A percentile compares a stretch with the other conserved stretches of the same genome.
Evolutionary conservation across 176 grass and related monocot genomes (phyloP).

Genomic region (Eragrostis nindensis): DNA sequence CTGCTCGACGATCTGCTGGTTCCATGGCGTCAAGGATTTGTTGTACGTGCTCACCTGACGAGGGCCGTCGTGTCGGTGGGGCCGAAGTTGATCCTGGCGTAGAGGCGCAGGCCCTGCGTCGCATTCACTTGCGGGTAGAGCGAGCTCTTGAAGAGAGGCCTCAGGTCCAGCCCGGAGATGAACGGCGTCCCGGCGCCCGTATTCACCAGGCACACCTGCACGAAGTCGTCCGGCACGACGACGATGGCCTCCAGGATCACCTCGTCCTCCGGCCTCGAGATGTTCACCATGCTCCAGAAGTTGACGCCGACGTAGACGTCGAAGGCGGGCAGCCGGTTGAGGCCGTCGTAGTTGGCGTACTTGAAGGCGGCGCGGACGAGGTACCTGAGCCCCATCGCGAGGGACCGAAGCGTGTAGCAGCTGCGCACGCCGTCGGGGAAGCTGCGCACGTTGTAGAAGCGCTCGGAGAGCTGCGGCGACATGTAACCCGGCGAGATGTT

Average conservation of each 20-base stretch:
- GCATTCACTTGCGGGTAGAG: constrained; percentile 29
- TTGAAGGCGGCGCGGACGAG: constrained; percentile 50
- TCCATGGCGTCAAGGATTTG: no score
- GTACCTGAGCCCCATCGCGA: constrained; percentile 48
- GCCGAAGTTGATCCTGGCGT: constrained; percentile 37
- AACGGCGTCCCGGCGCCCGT: constrained; percentile 65
- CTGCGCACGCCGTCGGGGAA: constrained; percentile 46
- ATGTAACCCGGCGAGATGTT: constrained; percentile 43
- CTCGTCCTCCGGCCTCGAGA: background rate
- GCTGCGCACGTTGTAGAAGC: constrained; percentile 48
- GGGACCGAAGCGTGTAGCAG: constrained; percentile 60
- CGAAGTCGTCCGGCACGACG: constrained; percentile 18
- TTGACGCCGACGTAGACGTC: constrained; percentile 63
- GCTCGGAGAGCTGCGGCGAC: background rate
- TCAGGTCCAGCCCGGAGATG: constrained; percentile 54
- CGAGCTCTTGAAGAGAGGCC: constrained; percentile 50
- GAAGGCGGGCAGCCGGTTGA: constrained; percentile 28
- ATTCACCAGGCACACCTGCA: constrained; percentile 61
- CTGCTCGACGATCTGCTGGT: no score
- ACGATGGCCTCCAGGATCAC: constrained; percentile 21
- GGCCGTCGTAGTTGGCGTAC: constrained; percentile 67
- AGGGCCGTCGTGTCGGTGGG: background rate
- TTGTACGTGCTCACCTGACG: constrained; percentile 29
- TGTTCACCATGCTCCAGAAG: constrained; percentile 55
- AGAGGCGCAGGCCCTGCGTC: constrained; percentile 39